Percentiles rank a stretch among this genome's conserved stretches.
These are phyloP conservation scores for Penicillium turbatum DNA, from an alignment of 495 filamentous ascomycete species.

Conservation along the genomic window DNA sequence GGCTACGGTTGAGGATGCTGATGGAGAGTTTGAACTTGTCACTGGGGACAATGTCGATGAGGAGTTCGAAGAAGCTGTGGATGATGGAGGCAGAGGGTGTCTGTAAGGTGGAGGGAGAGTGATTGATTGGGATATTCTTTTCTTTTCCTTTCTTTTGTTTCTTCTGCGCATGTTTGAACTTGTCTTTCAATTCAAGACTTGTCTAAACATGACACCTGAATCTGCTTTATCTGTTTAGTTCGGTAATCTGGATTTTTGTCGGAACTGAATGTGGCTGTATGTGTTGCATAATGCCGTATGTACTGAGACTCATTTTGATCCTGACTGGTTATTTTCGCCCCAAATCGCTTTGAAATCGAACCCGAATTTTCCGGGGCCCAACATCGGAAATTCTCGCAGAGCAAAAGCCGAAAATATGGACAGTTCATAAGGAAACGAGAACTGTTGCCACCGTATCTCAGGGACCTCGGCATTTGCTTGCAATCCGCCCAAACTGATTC, in stretches of 20 bases:
- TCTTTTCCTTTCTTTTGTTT: no score
- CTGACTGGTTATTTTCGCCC: no score
- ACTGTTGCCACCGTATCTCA: neutral
- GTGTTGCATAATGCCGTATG: no score
- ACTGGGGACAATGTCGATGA: neutral
- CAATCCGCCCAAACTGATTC: conserved; percentile 25
- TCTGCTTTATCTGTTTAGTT: neutral
- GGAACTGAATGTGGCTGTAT: no score
- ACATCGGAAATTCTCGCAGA: neutral
- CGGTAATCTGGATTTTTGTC: no score
- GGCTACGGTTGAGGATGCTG: neutral
- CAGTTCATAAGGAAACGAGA: neutral
- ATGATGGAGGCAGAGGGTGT: neutral
- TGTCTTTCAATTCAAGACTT: no score
- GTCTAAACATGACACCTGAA: no score
- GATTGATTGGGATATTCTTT: neutral
- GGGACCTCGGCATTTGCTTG: conserved; percentile 35
- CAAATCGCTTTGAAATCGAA: neutral
- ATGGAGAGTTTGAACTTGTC: neutral
- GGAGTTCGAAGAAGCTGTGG: neutral
- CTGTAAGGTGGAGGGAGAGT: neutral
- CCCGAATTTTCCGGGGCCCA: neutral
- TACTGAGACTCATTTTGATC: no score
- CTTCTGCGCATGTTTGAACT: no score
- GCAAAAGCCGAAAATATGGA: neutral